Evolutionary conservation across 2,329 filamentous ascomycete species (phyloP).

Genomic region (Fusarium fracticaudum): DNA sequence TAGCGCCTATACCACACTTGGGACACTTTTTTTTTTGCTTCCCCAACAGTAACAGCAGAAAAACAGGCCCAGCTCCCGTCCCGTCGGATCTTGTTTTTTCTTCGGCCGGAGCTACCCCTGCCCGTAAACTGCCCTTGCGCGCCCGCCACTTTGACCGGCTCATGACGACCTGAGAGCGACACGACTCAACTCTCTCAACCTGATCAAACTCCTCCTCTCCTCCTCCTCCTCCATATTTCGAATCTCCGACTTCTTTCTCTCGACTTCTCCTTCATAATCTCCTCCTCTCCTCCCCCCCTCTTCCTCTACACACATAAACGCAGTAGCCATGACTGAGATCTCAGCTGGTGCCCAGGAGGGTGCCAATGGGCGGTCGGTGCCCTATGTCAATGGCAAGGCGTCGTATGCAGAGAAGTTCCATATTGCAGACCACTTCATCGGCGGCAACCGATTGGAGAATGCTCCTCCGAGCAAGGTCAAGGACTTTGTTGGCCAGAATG

Average conservation of each 20-base stretch:
- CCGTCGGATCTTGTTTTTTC: slow-evolving; percentile 24
- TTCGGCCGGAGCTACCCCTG: slow-evolving; percentile 44
- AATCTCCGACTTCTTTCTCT: slow-evolving; percentile 16
- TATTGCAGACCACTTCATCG: slow-evolving; percentile 93
- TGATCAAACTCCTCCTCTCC: slow-evolving; percentile 31
- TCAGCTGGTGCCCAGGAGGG: slow-evolving; percentile 52
- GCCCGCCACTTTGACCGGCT: slow-evolving; percentile 36
- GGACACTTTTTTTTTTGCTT: slow-evolving; percentile 19
- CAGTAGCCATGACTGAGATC: slow-evolving; percentile 59
- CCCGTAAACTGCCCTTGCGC: slow-evolving; percentile 26
- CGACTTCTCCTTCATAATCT: slow-evolving; percentile 30
- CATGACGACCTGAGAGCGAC: slow-evolving; percentile 43
- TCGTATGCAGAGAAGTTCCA: slow-evolving; percentile 84
- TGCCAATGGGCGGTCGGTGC: slow-evolving; percentile 60
- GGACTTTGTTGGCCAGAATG: slow-evolving; percentile 90
- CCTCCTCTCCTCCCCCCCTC: not conserved
- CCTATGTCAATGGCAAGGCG: slow-evolving; percentile 65
- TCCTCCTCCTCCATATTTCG: slow-evolving; percentile 17
- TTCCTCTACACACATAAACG: slow-evolving; percentile 33
- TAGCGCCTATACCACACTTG: slow-evolving; percentile 40
- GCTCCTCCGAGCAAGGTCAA: slow-evolving; percentile 89
- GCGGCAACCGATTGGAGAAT: slow-evolving; percentile 86
- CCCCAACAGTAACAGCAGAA: slow-evolving; percentile 31
- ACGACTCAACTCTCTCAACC: slow-evolving; percentile 19
- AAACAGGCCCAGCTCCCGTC: slow-evolving; percentile 22